These are phyloP conservation scores for Termitomyces sp. DNA, from an alignment of 768 basidiomycete genomes.

Conservation along the genomic window DNA sequence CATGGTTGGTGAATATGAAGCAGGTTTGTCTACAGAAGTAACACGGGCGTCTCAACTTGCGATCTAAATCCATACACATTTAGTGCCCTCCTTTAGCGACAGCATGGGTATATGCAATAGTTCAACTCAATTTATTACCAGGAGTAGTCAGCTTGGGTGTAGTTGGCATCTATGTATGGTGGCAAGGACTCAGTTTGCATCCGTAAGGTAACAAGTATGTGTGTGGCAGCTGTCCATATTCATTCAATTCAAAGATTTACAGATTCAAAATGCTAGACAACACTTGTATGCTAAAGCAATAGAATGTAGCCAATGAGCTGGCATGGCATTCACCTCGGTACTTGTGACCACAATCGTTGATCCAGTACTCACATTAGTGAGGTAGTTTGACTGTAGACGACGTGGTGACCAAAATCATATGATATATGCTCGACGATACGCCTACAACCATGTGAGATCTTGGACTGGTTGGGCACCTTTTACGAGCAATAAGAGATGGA, in stretches of 20 bases:
- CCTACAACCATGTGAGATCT: slow-evolving; percentile 56
- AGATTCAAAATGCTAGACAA: background rate
- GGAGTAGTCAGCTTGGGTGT: slow-evolving; percentile 52
- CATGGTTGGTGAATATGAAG: slow-evolving; percentile 68
- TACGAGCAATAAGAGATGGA: slow-evolving; percentile 48
- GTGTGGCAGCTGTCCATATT: background rate
- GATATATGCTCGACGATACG: slow-evolving; percentile 79
- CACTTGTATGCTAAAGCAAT: background rate
- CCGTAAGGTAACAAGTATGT: slow-evolving; percentile 11
- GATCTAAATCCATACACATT: background rate
- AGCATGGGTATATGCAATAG: slow-evolving; percentile 71
- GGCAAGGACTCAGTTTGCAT: slow-evolving; percentile 49
- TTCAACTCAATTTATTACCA: slow-evolving; percentile 64
- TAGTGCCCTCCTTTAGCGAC: slow-evolving; percentile 79
- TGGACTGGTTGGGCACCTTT: slow-evolving; percentile 70
- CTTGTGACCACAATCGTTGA: background rate
- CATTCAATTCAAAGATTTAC: background rate
- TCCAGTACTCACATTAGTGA: background rate
- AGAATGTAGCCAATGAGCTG: slow-evolving; percentile 4
- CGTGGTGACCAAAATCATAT: slow-evolving; percentile 11
- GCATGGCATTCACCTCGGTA: background rate
- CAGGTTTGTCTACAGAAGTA: slow-evolving; percentile 45
- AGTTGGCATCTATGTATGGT: slow-evolving; percentile 60
- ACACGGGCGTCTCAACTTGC: background rate
- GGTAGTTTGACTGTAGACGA: background rate